Conservation (phyloP, 2,329 filamentous ascomycete genomes). For the Triangularia verruculosa region DNA sequence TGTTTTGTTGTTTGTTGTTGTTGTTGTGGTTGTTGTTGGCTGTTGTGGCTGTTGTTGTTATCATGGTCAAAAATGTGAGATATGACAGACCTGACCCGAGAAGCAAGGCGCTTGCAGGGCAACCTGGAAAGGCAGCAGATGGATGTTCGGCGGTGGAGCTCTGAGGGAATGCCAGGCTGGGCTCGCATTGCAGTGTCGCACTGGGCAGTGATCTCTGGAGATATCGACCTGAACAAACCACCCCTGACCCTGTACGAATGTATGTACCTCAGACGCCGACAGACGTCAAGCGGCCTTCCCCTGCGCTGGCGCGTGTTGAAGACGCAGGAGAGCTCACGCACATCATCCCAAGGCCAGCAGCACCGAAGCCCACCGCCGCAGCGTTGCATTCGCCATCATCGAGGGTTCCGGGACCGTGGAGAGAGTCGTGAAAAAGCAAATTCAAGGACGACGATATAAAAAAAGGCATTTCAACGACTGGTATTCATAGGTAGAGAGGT, state of each 20-base stretch:
- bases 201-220: background rate
- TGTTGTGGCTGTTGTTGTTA: background rate
- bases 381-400: conserved; percentile 11
- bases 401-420: background rate
- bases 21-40: background rate
- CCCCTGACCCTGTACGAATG: conserved; percentile 5
- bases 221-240: background rate
- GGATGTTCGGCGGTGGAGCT: background rate
- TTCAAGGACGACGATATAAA: background rate
- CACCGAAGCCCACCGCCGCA: background rate
- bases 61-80: background rate
- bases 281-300: background rate
- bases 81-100: conserved; percentile 3
- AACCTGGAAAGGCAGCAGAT: background rate
- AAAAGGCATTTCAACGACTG: background rate
- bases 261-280: background rate
- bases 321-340: conserved; percentile 14
- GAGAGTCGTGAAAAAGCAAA: background rate
- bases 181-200: conserved; percentile 10
- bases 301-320: conserved; percentile 5
- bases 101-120: conserved; percentile 10
- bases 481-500: background rate
- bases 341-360: conserved; percentile 9
- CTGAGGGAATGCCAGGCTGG: background rate
- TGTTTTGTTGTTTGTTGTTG: too few relatives aligned